phyloP scores from a whole-genome alignment of 345 rosid genomes.

The Dimocarpus longan region DNA sequence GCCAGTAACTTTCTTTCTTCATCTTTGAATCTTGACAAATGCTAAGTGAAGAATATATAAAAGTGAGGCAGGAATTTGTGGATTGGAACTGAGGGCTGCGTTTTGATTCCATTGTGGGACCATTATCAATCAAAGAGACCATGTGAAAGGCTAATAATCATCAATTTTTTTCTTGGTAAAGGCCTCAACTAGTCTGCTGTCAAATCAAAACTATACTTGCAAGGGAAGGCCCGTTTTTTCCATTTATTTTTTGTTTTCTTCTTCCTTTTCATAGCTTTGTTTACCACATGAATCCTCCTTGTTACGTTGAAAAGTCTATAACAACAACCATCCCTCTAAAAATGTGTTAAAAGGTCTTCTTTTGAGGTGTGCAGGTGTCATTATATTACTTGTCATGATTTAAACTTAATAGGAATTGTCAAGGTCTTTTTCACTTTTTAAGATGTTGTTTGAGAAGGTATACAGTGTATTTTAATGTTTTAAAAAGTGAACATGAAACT shows the following conservation, averaged over 20 bases:
- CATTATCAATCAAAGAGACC: background rate
- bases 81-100: background rate
- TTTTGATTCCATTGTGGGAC: background rate
- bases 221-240: background rate
- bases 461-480: too few species aligned
- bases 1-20: background rate
- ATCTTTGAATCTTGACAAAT: background rate
- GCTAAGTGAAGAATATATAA: background rate
- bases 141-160: background rate
- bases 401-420: too few species aligned
- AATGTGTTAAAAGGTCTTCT: background rate
- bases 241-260: background rate
- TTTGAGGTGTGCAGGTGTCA: background rate
- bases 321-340: background rate
- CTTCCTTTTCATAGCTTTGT: background rate
- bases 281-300: background rate
- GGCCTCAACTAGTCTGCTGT: background rate
- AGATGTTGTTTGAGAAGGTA: too few species aligned
- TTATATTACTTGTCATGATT: background rate
- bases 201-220: constrained; percentile 7
- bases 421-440: too few species aligned
- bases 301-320: background rate
- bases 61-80: background rate
- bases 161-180: background rate
- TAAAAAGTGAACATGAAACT: too few species aligned